phyloP scores from a whole-genome alignment of 2,329 filamentous ascomycete species.

The Ophiostoma triangulosporum region DNA sequence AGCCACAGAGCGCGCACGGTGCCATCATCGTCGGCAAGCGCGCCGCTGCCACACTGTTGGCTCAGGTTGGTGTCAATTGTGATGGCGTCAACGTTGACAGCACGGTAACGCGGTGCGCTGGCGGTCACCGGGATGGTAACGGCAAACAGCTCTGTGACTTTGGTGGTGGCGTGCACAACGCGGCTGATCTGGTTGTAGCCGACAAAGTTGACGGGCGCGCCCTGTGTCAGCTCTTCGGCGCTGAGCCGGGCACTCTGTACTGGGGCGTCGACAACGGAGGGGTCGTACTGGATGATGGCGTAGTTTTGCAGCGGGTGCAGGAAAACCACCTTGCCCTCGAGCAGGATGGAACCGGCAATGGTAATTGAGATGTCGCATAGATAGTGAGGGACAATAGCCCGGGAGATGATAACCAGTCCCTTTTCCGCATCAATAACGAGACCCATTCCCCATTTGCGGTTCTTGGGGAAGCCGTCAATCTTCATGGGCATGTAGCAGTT shows the following conservation, averaged over 20 bases:
- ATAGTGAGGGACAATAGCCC: slow-evolving; percentile 90
- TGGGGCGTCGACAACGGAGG: slow-evolving; percentile 80
- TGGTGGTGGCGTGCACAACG: slow-evolving; percentile 85
- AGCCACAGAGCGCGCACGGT: slow-evolving; percentile 93
- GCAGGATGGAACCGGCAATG: slow-evolving; percentile 90
- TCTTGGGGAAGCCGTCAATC: slow-evolving; percentile 93
- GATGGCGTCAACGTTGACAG: slow-evolving; percentile 91
- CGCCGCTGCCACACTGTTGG: slow-evolving; percentile 84
- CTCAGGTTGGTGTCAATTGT: slow-evolving; percentile 90
- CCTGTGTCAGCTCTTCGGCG: slow-evolving; percentile 73
- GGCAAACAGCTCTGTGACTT: slow-evolving; percentile 92
- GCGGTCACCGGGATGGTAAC: slow-evolving; percentile 92
- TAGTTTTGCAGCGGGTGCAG: slow-evolving; percentile 96
- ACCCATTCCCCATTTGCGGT: slow-evolving; percentile 87
- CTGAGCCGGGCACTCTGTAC: slow-evolving; percentile 81
- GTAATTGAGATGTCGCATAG: slow-evolving; percentile 93
- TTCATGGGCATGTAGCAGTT: slow-evolving; percentile 90
- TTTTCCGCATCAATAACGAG: slow-evolving; percentile 96
- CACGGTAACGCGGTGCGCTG: slow-evolving; percentile 80
- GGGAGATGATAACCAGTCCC: slow-evolving; percentile 83
- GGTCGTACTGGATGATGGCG: slow-evolving; percentile 88
- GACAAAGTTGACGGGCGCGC: slow-evolving; percentile 88
- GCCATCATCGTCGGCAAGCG: slow-evolving; percentile 77
- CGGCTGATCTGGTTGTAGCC: slow-evolving; percentile 96
- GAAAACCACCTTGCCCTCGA: slow-evolving; percentile 89